Percentiles rank a stretch among this genome's conserved stretches.
These are phyloP conservation scores for Ustilago lituana DNA, from an alignment of 1,284 basidiomycete species.

Conservation along the genomic window DNA sequence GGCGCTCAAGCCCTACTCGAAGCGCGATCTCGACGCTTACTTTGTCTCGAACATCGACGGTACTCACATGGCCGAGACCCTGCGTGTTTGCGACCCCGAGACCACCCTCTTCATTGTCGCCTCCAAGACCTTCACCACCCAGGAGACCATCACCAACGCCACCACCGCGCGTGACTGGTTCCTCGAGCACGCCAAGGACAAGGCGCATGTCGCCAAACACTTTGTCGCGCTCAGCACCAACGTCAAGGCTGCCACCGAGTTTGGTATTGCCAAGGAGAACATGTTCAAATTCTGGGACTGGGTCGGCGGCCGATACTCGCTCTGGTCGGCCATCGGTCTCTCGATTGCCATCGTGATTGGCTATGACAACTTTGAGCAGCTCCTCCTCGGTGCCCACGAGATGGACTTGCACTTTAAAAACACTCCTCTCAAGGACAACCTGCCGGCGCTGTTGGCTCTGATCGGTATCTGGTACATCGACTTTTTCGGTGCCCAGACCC, in stretches of 20 bases:
- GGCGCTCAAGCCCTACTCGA: slow-evolving; percentile 90
- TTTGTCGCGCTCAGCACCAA: slow-evolving; percentile 98
- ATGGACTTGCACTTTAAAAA: slow-evolving; percentile 97
- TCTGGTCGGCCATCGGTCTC: slow-evolving; percentile 97
- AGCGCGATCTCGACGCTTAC: slow-evolving; percentile 85
- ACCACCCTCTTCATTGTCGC: slow-evolving; percentile 97
- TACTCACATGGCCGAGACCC: slow-evolving; percentile 91
- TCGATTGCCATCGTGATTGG: slow-evolving; percentile 93
- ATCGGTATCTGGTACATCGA: slow-evolving; percentile 98
- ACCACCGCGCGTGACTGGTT: slow-evolving; percentile 95
- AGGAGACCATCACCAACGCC: slow-evolving; percentile 99
- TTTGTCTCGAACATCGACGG: slow-evolving; percentile 99
- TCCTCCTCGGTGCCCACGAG: slow-evolving; percentile 90
- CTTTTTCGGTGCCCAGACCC: slow-evolving; percentile 94
- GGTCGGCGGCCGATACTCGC: slow-evolving; percentile 97
- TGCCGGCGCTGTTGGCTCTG: slow-evolving; percentile 90
- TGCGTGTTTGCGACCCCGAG: slow-evolving; percentile 85
- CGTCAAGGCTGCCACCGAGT: slow-evolving; percentile 90
- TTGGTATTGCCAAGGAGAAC: slow-evolving; percentile 89
- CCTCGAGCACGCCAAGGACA: slow-evolving; percentile 77
- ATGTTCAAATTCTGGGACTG: slow-evolving; percentile 99
- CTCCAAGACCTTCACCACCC: slow-evolving; percentile 98
- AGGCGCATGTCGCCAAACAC: slow-evolving; percentile 95
- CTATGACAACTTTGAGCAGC: slow-evolving; percentile 89
- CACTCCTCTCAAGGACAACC: slow-evolving; percentile 86